Evolutionary conservation across 805 yeast genomes (phyloP).

Genomic region (Candida boidinii): DNA sequence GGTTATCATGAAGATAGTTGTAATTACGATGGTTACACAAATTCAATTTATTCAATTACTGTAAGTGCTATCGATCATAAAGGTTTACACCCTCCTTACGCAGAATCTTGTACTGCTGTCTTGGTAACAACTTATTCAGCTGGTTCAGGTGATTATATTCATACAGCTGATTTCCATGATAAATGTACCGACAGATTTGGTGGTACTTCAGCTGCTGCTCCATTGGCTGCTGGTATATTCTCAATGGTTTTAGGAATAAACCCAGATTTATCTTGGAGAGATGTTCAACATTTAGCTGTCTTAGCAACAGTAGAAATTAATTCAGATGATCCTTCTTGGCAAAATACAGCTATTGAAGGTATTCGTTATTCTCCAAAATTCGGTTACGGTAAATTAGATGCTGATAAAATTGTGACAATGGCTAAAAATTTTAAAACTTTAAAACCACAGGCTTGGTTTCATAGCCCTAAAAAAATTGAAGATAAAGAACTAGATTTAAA

Average conservation of each 20-base stretch:
- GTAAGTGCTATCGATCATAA: conserved; percentile 87
- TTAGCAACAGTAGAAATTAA: conserved; percentile 62
- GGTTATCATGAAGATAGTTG: conserved; percentile 79
- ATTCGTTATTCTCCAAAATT: conserved; percentile 73
- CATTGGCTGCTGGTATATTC: conserved; percentile 94
- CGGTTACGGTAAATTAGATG: conserved; percentile 91
- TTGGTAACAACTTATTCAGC: conserved; percentile 90
- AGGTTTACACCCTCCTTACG: conserved; percentile 80
- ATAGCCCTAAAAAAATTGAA: conserved; percentile 34
- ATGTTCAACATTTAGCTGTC: conserved; percentile 78
- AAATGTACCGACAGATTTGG: conserved; percentile 75
- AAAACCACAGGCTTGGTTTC: conserved; percentile 86
- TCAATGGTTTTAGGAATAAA: conserved; percentile 76
- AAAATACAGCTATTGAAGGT: conserved; percentile 52
- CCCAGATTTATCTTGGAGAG: conserved; percentile 92
- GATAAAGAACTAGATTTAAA: conserved; percentile 14
- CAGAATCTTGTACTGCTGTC: conserved; percentile 93
- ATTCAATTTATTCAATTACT: conserved; percentile 88
- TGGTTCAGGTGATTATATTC: conserved; percentile 83
- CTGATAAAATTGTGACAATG: conserved; percentile 58
- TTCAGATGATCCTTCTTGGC: conserved; percentile 65
- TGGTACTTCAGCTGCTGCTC: conserved; percentile 99
- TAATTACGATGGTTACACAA: conserved; percentile 95
- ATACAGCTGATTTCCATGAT: conserved; percentile 71
- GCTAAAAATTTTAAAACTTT: conserved; percentile 77